These are phyloP conservation scores for Teratosphaeria epicoccoides DNA, from an alignment of 2,329 filamentous ascomycete genomes.

Conservation along the genomic window DNA sequence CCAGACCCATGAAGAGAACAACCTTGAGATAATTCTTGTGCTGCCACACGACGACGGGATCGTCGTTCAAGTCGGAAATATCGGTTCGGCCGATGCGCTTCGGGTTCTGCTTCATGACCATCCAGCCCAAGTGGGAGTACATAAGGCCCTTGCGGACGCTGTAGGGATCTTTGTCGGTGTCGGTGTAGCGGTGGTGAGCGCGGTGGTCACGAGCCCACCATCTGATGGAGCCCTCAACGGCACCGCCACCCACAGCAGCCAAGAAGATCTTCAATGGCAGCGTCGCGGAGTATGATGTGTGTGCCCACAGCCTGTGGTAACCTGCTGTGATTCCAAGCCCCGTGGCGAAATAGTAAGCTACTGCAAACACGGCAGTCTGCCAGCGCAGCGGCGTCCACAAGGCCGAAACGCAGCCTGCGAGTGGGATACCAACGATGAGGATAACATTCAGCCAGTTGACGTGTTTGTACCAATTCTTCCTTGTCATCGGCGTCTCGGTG, in stretches of 20 bases:
- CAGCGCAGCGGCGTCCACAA: slow-evolving; percentile 66
- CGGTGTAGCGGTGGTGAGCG: slow-evolving; percentile 83
- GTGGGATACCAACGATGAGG: slow-evolving; percentile 67
- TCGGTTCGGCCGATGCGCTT: slow-evolving; percentile 81
- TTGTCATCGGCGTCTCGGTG: slow-evolving; percentile 69
- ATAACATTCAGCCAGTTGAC: slow-evolving; percentile 86
- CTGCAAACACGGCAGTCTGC: slow-evolving; percentile 62
- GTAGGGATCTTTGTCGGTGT: slow-evolving; percentile 86
- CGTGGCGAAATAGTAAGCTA: slow-evolving; percentile 75
- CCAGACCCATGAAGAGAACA: slow-evolving; percentile 64
- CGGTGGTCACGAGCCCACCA: slow-evolving; percentile 86
- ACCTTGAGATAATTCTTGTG: slow-evolving; percentile 78
- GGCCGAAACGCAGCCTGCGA: slow-evolving; percentile 61
- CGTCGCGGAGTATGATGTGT: slow-evolving; percentile 70
- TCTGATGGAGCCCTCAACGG: slow-evolving; percentile 74
- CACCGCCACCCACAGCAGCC: slow-evolving; percentile 68
- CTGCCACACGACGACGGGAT: slow-evolving; percentile 76
- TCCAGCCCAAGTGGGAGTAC: slow-evolving; percentile 81
- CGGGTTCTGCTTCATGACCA: slow-evolving; percentile 88
- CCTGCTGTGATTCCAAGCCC: slow-evolving; percentile 38
- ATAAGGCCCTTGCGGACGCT: slow-evolving; percentile 79
- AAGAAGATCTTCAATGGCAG: slow-evolving; percentile 71
- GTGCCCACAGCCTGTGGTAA: slow-evolving; percentile 78
- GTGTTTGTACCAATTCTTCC: slow-evolving; percentile 79
- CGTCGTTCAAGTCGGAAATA: slow-evolving; percentile 79